Percentiles rank a stretch among this genome's conserved stretches.
These are phyloP conservation scores for Rhizopus arrhizus DNA, from an alignment of 371 early-diverging fungal genomes.

Conservation along the genomic window DNA sequence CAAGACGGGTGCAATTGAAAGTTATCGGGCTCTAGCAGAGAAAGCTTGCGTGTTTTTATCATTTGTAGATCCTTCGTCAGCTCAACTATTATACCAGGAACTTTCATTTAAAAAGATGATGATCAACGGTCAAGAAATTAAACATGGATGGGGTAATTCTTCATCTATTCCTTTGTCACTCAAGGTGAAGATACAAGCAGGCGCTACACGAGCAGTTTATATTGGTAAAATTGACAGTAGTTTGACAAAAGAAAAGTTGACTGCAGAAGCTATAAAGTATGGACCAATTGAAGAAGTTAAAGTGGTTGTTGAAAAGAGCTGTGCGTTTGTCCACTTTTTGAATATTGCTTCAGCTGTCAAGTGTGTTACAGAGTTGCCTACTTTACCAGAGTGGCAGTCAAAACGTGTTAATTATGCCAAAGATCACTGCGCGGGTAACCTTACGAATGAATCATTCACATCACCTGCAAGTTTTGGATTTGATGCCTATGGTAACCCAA, in stretches of 20 bases:
- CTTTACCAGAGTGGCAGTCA: slow-evolving; percentile 50
- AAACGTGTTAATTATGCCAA: slow-evolving; percentile 74
- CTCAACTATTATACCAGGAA: slow-evolving; percentile 58
- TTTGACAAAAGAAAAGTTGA: slow-evolving; percentile 55
- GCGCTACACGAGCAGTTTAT: slow-evolving; percentile 77
- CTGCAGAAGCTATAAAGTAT: slow-evolving; percentile 52
- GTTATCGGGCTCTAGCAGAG: slow-evolving; percentile 64
- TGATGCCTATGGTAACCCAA: slow-evolving; percentile 17
- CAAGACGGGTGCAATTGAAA: slow-evolving; percentile 72
- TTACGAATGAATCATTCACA: not conserved
- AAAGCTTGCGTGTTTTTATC: slow-evolving; percentile 79
- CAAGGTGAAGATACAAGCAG: slow-evolving; percentile 54
- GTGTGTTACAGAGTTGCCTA: slow-evolving; percentile 56
- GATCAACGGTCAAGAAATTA: slow-evolving; percentile 55
- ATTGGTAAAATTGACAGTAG: slow-evolving; percentile 57
- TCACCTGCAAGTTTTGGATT: slow-evolving; percentile 8
- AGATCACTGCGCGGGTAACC: slow-evolving; percentile 66
- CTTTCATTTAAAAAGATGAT: slow-evolving; percentile 32
- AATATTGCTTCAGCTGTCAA: slow-evolving; percentile 65
- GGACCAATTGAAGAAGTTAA: slow-evolving; percentile 72
- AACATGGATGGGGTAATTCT: slow-evolving; percentile 78
- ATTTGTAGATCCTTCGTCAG: slow-evolving; percentile 71
- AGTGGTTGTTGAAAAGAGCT: slow-evolving; percentile 65
- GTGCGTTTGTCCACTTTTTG: slow-evolving; percentile 79
- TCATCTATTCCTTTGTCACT: slow-evolving; percentile 47